Evolutionary conservation across 306 rosid genomes (phyloP).

Genomic region (Vigna mungo): DNA sequence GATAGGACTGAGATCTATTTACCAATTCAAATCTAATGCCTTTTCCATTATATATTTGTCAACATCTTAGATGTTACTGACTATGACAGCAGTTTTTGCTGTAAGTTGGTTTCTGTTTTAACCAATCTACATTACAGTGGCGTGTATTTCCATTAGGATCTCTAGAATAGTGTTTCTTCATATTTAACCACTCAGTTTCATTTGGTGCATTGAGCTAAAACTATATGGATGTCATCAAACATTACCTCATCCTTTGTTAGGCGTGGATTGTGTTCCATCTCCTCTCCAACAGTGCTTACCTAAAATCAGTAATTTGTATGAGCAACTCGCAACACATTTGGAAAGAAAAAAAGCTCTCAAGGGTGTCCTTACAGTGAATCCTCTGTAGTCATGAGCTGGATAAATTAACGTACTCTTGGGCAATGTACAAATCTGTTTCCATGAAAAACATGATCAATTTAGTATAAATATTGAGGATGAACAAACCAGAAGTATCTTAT

Average conservation of each 20-base stretch:
- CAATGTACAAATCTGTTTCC: constrained; percentile 77
- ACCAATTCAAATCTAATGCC: constrained; percentile 13
- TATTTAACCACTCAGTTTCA: constrained; percentile 28
- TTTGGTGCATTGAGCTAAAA: constrained; percentile 18
- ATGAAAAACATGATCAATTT: constrained; percentile 26
- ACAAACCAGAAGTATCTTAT: constrained; percentile 22
- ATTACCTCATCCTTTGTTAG: constrained; percentile 83
- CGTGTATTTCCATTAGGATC: constrained; percentile 1
- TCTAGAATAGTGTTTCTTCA: background rate
- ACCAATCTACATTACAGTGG: constrained; percentile 12
- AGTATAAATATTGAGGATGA: constrained; percentile 21
- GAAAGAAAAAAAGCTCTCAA: constrained; percentile 21
- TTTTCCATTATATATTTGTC: background rate
- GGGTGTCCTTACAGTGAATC: constrained; percentile 71
- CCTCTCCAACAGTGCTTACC: constrained; percentile 92
- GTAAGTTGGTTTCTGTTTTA: constrained; percentile 8
- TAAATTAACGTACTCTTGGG: constrained; percentile 78
- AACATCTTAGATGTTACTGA: constrained; percentile 6
- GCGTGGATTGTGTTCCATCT: constrained; percentile 77
- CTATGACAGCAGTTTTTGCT: background rate
- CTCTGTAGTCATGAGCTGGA: constrained; percentile 97
- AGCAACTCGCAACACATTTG: constrained; percentile 33
- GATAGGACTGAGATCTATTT: constrained; percentile 20
- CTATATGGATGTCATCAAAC: constrained; percentile 29
- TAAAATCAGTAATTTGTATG: constrained; percentile 53